Base-by-base conservation (phyloP, 2,329 filamentous ascomycete genomes). In the Beauveria caledonica region DNA sequence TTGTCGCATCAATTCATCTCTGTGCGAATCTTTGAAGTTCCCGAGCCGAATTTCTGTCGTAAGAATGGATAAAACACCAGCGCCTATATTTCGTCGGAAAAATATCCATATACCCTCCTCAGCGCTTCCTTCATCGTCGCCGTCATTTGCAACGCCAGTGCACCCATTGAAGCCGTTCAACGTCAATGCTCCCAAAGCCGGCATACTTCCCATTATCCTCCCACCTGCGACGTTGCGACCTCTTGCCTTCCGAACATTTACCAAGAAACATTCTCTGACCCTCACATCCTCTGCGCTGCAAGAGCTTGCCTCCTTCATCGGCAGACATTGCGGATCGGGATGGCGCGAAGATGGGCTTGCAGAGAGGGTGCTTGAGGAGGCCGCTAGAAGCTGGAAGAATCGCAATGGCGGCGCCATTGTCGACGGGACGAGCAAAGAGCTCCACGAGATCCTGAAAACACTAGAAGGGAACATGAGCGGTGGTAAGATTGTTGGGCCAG, bases 281-380 rank as follows among this genome's bases (percentile, higher is more conserved):
- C 84, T 99, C 58, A 92, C 90, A 8, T 94, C 93, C 0, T 86
- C 92, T 0, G 91, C 94, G 0, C 78, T 99, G 5, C 87, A 93
- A 72, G 85, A 89, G 51, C 80, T 99, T 36, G 92, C 94, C 21
- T 82, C 84, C 1, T 99, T 99, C 72, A 88, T 99, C 58, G 95
- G 94, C 11, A 87, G 90, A 66, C 89, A 96, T 73, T 99, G 94
- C 72, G 94, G 94, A 39, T 92, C 92, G 61, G 91, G 87, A 86
- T 99, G 94, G 94, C 85, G 93, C 68, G 92, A 97, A 76, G 92
- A 96, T 71, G 93, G 95, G 0, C 78, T 97, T 36, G 94, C 92
- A 3, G 95, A 99, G 73, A 88, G 87, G 65, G 90, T 97, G 13
- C 77, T 99, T 40, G 94, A 99, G 68, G 94, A 97, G 73, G 85